Evolutionary conservation across 2,329 filamentous ascomycete species (phyloP).

Genomic region (Diatrype stigma): DNA sequence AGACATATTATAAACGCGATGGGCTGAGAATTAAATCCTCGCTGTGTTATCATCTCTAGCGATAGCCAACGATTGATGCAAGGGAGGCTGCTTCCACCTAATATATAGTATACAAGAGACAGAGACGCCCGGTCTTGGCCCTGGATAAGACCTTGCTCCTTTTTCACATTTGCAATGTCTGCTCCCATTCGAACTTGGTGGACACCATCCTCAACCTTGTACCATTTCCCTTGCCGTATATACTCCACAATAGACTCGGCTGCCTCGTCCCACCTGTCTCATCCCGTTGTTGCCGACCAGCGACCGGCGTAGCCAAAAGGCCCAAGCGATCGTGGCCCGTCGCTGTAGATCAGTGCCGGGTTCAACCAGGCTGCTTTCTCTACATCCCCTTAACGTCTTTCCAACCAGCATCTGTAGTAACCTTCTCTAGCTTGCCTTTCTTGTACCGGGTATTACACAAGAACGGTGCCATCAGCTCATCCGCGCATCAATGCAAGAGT

Average conservation of each 20-base stretch:
- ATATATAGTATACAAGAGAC: too few species aligned
- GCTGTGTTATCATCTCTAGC: too few species aligned
- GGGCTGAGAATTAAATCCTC: too few species aligned
- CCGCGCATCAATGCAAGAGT: too few species aligned
- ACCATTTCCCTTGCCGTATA: not conserved
- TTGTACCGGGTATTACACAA: conserved; percentile 3
- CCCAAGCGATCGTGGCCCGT: conserved; percentile 10
- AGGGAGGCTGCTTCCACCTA: too few species aligned
- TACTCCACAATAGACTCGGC: not conserved
- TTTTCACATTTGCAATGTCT: conserved; percentile 2
- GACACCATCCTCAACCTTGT: conserved; percentile 3
- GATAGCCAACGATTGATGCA: too few species aligned
- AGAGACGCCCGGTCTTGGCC: too few species aligned
- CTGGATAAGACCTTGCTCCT: too few species aligned
- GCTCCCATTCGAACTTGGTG: conserved; percentile 3
- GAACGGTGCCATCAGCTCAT: conserved; percentile 9
- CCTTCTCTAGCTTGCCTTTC: conserved; percentile 3
- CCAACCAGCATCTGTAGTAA: conserved; percentile 2
- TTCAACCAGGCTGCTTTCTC: conserved; percentile 6
- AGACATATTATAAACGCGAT: too few species aligned
- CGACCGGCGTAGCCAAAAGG: conserved; percentile 6
- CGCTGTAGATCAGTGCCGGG: conserved; percentile 3
- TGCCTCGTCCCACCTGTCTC: conserved; percentile 9
- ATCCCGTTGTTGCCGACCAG: conserved; percentile 5
- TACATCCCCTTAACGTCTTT: conserved; percentile 3